phyloP scores from a whole-genome alignment of 768 basidiomycete genomes.

The Steccherinum ochraceum region DNA sequence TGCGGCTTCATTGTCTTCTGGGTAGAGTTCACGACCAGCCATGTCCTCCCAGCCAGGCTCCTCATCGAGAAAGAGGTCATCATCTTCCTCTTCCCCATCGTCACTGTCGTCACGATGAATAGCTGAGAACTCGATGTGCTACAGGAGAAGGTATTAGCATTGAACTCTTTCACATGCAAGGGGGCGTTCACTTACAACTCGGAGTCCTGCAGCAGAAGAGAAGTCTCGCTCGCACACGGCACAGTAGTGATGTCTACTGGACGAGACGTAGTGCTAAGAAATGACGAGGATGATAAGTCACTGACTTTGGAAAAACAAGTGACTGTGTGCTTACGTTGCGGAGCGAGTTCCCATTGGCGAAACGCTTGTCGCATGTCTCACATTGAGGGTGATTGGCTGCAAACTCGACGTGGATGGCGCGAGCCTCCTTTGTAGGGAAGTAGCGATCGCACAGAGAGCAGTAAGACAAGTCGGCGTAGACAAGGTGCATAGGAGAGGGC shows the following conservation, averaged over 20 bases:
- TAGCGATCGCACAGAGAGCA: constrained; percentile 30
- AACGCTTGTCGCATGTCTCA: constrained; percentile 22
- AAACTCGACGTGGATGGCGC: constrained; percentile 22
- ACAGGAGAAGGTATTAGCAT: background rate
- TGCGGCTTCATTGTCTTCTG: constrained; percentile 13
- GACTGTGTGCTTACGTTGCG: constrained; percentile 26
- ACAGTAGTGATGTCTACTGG: constrained; percentile 26
- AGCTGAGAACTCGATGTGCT: constrained; percentile 25
- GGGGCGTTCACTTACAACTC: constrained; percentile 21
- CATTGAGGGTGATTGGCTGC: constrained; percentile 27
- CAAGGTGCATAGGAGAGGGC: background rate
- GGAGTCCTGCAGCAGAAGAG: constrained; percentile 22
- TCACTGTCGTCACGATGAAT: constrained; percentile 23
- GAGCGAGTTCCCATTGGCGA: constrained; percentile 26
- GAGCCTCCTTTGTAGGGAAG: constrained; percentile 21
- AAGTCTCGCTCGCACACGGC: constrained; percentile 24
- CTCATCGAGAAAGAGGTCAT: constrained; percentile 14
- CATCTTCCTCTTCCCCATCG: constrained; percentile 14
- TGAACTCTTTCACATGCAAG: too few species aligned
- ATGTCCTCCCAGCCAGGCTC: constrained; percentile 27
- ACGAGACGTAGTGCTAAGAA: constrained; percentile 24
- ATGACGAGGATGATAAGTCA: background rate
- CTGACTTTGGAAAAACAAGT: background rate
- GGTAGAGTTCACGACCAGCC: constrained; percentile 17
- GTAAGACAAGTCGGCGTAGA: constrained; percentile 12